These are phyloP conservation scores for Cyphellophora attinorum DNA, from an alignment of 2,329 filamentous ascomycete species.

Conservation along the genomic window DNA sequence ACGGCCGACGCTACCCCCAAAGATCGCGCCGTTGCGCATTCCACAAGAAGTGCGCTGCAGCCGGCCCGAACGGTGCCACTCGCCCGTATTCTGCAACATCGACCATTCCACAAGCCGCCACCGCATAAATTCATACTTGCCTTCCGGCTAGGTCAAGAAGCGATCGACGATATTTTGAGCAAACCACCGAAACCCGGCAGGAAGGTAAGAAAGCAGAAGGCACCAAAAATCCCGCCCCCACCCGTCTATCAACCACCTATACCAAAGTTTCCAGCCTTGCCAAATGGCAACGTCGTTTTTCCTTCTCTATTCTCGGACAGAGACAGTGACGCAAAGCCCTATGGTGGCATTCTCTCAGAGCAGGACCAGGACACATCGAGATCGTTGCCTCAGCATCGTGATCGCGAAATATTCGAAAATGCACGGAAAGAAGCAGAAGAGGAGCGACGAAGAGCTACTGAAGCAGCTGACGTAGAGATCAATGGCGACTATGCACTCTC, in stretches of 20 bases:
- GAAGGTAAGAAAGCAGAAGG: slow-evolving; percentile 24
- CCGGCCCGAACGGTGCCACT: slow-evolving; percentile 10
- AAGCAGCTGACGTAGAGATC: slow-evolving; percentile 41
- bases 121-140: slow-evolving; percentile 45
- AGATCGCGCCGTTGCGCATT: slow-evolving; percentile 12
- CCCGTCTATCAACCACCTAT: slow-evolving; percentile 40
- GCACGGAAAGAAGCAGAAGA: slow-evolving; percentile 87
- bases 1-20: neutral
- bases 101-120: slow-evolving; percentile 22
- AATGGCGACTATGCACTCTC: slow-evolving; percentile 56
- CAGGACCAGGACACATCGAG: slow-evolving; percentile 82
- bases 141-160: slow-evolving; percentile 48
- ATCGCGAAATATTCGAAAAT: slow-evolving; percentile 79
- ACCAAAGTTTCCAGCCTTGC: slow-evolving; percentile 19
- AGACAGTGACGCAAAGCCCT: slow-evolving; percentile 85
- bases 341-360: slow-evolving; percentile 85
- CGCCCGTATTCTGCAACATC: slow-evolving; percentile 17
- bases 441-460: slow-evolving; percentile 60
- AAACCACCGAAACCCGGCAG: slow-evolving; percentile 50
- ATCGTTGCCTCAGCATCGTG: slow-evolving; percentile 69
- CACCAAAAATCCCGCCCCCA: slow-evolving; percentile 31
- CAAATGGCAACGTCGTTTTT: slow-evolving; percentile 27
- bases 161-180: slow-evolving; percentile 52
- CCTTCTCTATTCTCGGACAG: slow-evolving; percentile 68
- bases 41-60: slow-evolving; percentile 33